Base-by-base conservation (phyloP, 2,329 filamentous ascomycete genomes). In the Spiromastix sp. region DNA sequence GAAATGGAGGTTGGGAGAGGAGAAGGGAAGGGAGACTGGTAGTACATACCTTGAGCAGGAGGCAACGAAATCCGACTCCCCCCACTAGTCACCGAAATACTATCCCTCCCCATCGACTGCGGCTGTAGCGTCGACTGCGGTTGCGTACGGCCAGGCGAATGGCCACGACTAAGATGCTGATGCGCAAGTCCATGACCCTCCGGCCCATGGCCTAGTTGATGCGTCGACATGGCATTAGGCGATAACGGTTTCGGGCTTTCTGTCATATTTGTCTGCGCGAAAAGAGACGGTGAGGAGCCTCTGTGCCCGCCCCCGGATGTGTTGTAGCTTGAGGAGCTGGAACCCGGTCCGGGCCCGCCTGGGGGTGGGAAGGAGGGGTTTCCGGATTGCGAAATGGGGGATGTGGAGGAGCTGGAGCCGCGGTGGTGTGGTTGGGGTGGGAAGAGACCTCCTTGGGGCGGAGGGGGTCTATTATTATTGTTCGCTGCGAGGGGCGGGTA, bases 201-300 rank as follows among this genome's bases (percentile, higher is more conserved):
- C 4, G 52, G 38, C 8, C 48, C 50, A 34, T 60, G 54, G 18
- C 51, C 49, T 4, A 56, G 46, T 40, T 63, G 59, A 26, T 60
- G 59, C 27, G 59, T 57, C 18, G 52, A 50, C 22, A 58, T 48
- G 9, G 56, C 51, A 42, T 60, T 63, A n/a, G 65, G 65, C 16
- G 64, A 68, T 26, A 93, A 66, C 3, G 86, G 81, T 52, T 87
- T 93, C 0, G 86, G 85, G 45, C 84, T 93, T 57, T 94, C 85
- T 3, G 82, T 91, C 65, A 93, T 82, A 39, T 66, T 72, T 35
- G 74, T 72, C 44, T 85, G 78, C 6, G 77, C 72, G 53, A 85
- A 93, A 44, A 86, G 71, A 12, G 71, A 72, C 30, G 66, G 64
- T 39, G 64, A 67, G 12, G 57, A 65, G 45, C 43, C 47, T 42